Evolutionary conservation across 768 basidiomycete genomes (phyloP), one percentile per base, ranked within the genome.

Genomic region (Agrocybe chaxingu): DNA sequence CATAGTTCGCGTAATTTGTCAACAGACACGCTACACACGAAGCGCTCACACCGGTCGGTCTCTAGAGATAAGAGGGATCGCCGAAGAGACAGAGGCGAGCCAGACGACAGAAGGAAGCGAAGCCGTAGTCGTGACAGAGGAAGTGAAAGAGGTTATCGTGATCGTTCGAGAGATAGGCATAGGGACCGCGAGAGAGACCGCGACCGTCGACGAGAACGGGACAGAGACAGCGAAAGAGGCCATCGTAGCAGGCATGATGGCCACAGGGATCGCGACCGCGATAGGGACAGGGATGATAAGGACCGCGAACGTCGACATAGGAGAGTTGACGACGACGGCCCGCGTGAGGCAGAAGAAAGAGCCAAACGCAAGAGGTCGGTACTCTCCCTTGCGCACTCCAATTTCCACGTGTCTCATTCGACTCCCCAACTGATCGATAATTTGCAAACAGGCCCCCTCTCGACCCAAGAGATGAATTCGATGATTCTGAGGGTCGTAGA

Each of bases 21-120:
- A 3, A 82, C 83, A 34, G 88, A 89, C 64, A 91, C 88, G 8
- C 81, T 82, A 57, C 81, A 80, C 39, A 89, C 87, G 16, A 78
- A 75, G 57, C 78, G 79, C 51, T 90, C 88, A 42, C 87, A 89
- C 59, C 76, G 81, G 53, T 92, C 90, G 8, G 71, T 70, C 46
- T 91, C 89, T 18, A 75, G 80, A 58, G 87, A 86, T 48, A 77
- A 74, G 58, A 73, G 76, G 49, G 83, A 83, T 33, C 75, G 72
- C 48, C 76, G 79, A 16, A 74, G 80, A 33, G 76, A 77, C 32
- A 73, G 73, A 53, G 72, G 59, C 47, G 80, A 86, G 3, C 71
- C 80, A 40, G 78, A 82, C 29, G 84, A 87, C 45, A 80, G 81
- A 54, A 81, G 78, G 54, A 78, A 71, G 55, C 77, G 78, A 45